Percentiles rank a stretch among this genome's conserved stretches.
phyloP scores from a whole-genome alignment of 495 filamentous ascomycete species.

The Trichoderma reesei region DNA sequence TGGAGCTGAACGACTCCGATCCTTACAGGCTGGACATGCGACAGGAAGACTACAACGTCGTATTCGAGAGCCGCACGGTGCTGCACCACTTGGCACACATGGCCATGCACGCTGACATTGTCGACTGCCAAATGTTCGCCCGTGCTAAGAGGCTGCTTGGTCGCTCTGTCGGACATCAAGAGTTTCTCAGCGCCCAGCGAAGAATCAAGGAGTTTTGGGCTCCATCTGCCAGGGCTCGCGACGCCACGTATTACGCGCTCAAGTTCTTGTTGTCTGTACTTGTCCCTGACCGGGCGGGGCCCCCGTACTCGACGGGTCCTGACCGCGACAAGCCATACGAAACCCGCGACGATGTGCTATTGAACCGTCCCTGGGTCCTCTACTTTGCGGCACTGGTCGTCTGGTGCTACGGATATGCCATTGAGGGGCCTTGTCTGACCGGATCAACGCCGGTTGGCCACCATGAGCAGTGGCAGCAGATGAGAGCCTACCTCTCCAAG shows the following conservation, averaged over 20 bases:
- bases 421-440: constrained; percentile 63
- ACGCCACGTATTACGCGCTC: constrained; percentile 89
- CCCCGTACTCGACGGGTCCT: constrained; percentile 26
- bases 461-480: constrained; percentile 61
- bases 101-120: constrained; percentile 95
- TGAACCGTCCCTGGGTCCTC: constrained; percentile 95
- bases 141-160: constrained; percentile 77
- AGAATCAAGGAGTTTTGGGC: constrained; percentile 89
- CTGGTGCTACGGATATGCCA: constrained; percentile 89
- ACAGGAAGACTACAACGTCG: constrained; percentile 56
- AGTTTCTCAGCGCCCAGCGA: constrained; percentile 68
- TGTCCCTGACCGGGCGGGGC: constrained; percentile 39
- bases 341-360: constrained; percentile 78
- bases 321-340: constrained; percentile 45
- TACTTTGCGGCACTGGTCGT: constrained; percentile 88
- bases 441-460: constrained; percentile 41
- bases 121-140: constrained; percentile 95
- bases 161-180: constrained; percentile 69
- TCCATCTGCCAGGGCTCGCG: constrained; percentile 79
- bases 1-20: constrained; percentile 38
- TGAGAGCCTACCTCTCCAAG: constrained; percentile 65
- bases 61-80: constrained; percentile 79
- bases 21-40: constrained; percentile 39
- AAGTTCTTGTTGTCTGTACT: constrained; percentile 78
- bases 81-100: constrained; percentile 93